Base-by-base conservation (phyloP, 2,329 filamentous ascomycete species). In the Nigrograna mackinnonii region DNA sequence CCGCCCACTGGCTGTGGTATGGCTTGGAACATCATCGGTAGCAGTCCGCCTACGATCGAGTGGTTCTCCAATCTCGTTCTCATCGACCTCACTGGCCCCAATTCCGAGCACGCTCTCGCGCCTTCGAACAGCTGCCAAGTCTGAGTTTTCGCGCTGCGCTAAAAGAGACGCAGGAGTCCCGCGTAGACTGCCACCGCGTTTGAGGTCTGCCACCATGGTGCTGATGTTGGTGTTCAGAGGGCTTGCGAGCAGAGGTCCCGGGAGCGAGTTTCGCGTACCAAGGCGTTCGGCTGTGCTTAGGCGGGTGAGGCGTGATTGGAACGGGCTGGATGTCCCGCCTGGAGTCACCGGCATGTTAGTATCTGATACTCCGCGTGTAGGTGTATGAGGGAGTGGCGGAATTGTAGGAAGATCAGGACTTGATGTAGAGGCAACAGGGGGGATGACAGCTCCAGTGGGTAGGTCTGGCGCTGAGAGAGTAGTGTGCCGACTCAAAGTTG, bases 131-230 rank as follows among this genome's bases (percentile, higher is more conserved):
- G 35, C 43, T 3, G 14, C 30, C 9, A 7, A 9, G 14, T 22
- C 39, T 49, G 13, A 11, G n/a, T 4, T 37, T 32, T 42, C 47
- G 16, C 26, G 22, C 5, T 35, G 17, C 5, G 11, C 18, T n/a
- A n/a, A n/a, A n/a, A n/a, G n/a, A 34, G 32, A 14, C 4, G 35
- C 21, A 16, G 21, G 22, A 12, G 20, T 35, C 12, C 43, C 33
- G 16, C 55, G 35, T 0, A 57, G 13, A 34, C 42, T 49, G 12
- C 80, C 79, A 13, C 80, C 77, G n/a, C 82, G 76, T 19, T 86
- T 70, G 17, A 82, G 78, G 49, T 87, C 83, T 6, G 83, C 83
- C 5, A 87, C 81, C 35, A 87, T 79, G 1, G 79, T 83, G 57
- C 75, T 81, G 13, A 87, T 71, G 1, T 78, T 79, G 2, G 76